These are phyloP conservation scores for Clonostachys byssicola DNA, from an alignment of 2,329 filamentous ascomycete species.

Conservation along the genomic window DNA sequence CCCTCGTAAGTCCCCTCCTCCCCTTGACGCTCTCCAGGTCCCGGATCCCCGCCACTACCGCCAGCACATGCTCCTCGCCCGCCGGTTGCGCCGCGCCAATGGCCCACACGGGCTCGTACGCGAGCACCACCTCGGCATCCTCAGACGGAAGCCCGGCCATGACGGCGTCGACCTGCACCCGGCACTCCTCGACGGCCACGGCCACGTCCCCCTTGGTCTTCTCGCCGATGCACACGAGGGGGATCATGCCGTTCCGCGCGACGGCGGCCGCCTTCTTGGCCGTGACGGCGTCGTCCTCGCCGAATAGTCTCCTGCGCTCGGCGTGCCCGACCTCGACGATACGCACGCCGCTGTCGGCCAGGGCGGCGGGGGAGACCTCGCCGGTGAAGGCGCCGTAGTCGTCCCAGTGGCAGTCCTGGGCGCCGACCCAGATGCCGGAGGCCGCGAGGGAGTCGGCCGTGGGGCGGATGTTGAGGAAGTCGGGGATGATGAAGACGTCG, in stretches of 20 bases:
- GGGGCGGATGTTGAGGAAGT: conserved; percentile 65
- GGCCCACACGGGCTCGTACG: conserved; percentile 88
- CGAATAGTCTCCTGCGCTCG: conserved; percentile 68
- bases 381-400: conserved; percentile 73
- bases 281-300: conserved; percentile 67
- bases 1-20: conserved; percentile 56
- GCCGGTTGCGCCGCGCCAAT: conserved; percentile 75
- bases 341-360: conserved; percentile 63
- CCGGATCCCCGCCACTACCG: conserved; percentile 63
- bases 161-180: conserved; percentile 58
- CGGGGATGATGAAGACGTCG: conserved; percentile 74
- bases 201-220: conserved; percentile 44
- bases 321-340: conserved; percentile 81
- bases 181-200: conserved; percentile 67
- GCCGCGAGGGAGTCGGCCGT: conserved; percentile 41
- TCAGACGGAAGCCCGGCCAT: conserved; percentile 53
- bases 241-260: conserved; percentile 65
- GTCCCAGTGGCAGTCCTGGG: conserved; percentile 72
- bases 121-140: conserved; percentile 67
- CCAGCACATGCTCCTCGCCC: conserved; percentile 65
- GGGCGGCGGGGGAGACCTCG: conserved; percentile 65
- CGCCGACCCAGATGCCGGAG: conserved; percentile 53
- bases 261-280: conserved; percentile 67
- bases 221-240: conserved; percentile 80
- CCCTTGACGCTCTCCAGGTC: conserved; percentile 41